Percentiles rank a stretch among this genome's conserved stretches.
Conservation (phyloP, 768 basidiomycete species). For the Candolleomyces efflorescens region DNA sequence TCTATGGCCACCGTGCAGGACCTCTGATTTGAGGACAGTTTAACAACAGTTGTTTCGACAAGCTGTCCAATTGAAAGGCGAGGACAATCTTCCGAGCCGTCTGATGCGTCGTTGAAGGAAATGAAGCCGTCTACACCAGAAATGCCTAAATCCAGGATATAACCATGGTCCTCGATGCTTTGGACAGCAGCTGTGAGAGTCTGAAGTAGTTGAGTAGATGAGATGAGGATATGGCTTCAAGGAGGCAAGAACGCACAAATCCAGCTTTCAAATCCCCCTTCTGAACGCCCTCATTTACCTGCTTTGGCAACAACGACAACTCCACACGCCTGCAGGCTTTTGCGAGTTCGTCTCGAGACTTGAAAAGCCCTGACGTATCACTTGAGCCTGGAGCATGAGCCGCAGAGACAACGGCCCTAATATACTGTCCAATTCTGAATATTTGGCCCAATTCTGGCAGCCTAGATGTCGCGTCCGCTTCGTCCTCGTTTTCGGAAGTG, state of each 20-base stretch:
- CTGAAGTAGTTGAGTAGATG: constrained; percentile 35
- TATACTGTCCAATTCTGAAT: constrained; percentile 82
- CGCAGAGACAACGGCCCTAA: constrained; percentile 71
- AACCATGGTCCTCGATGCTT: constrained; percentile 93
- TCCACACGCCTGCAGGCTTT: constrained; percentile 77
- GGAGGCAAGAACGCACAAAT: constrained; percentile 51
- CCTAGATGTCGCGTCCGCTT: constrained; percentile 31
- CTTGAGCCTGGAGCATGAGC: constrained; percentile 66
- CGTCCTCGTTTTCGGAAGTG: constrained; percentile 44
- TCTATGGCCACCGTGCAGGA: constrained; percentile 69
- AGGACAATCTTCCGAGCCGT: constrained; percentile 17
- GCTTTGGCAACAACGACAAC: constrained; percentile 76
- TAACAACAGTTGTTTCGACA: constrained; percentile 60
- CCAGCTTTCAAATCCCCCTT: constrained; percentile 74
- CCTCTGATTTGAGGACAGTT: constrained; percentile 72
- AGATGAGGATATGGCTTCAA: neutral
- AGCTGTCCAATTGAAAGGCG: constrained; percentile 61
- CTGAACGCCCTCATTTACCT: constrained; percentile 76
- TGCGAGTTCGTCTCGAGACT: constrained; percentile 61
- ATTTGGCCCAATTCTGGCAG: constrained; percentile 72
- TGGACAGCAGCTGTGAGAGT: constrained; percentile 72
- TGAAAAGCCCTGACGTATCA: constrained; percentile 52
- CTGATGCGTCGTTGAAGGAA: constrained; percentile 63
- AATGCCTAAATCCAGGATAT: constrained; percentile 82
- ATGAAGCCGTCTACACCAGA: constrained; percentile 80